Evolutionary conservation across 139 green algal genomes (phyloP).

Genomic region (Auxenochlorella pyrenoidosa): DNA sequence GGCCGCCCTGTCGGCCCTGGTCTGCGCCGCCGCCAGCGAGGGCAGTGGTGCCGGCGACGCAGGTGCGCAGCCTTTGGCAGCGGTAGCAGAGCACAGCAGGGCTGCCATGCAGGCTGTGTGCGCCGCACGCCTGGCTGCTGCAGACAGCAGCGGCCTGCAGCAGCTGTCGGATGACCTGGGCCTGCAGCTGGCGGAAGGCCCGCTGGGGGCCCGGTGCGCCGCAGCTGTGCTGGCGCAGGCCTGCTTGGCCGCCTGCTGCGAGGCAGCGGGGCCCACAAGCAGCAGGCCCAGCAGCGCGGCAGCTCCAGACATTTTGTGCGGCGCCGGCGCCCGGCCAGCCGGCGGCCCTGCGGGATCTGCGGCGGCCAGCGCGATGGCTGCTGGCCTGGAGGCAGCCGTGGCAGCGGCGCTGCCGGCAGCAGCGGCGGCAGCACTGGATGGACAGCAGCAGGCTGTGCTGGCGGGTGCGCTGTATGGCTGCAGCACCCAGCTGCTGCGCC

Average conservation of each 20-base stretch:
- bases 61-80: not conserved
- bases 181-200: not conserved
- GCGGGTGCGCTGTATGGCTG: slow-evolving; percentile 9
- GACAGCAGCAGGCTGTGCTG: not conserved
- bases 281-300: not conserved
- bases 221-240: slow-evolving; percentile 3
- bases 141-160: not conserved
- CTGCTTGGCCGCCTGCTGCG: not conserved
- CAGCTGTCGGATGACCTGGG: not conserved
- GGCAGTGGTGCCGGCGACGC: not conserved
- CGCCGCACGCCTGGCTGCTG: not conserved
- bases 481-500: not conserved
- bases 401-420: not conserved
- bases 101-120: slow-evolving; percentile 12
- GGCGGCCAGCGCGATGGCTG: no score
- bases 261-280: not conserved
- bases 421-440: not conserved
- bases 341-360: not conserved
- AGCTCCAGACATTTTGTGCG: not conserved
- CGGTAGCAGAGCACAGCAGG: not conserved
- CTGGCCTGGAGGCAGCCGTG: not conserved
- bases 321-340: not conserved
- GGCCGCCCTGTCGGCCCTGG: not conserved
- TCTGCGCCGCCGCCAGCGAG: not conserved
- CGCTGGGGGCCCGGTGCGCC: not conserved